Percentiles rank a stretch among this genome's conserved stretches.
These are phyloP conservation scores for Apiospora aurea DNA, from an alignment of 2,329 filamentous ascomycete genomes.

Conservation along the genomic window DNA sequence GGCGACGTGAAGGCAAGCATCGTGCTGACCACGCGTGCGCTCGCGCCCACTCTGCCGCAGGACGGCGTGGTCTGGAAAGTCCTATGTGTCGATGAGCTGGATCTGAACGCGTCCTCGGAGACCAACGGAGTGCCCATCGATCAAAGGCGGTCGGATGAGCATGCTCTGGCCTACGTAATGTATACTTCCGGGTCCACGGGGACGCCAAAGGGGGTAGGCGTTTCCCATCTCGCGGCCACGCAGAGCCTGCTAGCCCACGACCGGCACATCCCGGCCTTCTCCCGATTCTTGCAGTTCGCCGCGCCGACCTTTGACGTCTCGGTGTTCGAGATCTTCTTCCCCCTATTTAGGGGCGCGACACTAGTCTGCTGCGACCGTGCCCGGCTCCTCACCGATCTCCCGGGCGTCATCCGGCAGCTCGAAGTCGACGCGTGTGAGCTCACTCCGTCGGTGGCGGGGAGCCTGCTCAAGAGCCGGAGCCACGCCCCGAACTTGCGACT, in stretches of 20 bases:
- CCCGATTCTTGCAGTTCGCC: conserved; percentile 88
- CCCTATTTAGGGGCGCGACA: conserved; percentile 75
- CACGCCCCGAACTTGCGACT: conserved; percentile 73
- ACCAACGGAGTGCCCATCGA: background rate
- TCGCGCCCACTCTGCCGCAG: conserved; percentile 51
- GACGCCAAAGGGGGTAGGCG: conserved; percentile 83
- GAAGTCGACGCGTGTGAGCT: conserved; percentile 85
- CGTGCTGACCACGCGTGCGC: conserved; percentile 67
- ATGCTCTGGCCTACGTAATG: conserved; percentile 82
- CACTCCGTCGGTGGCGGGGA: conserved; percentile 86
- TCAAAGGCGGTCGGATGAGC: conserved; percentile 30
- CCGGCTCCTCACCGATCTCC: conserved; percentile 77
- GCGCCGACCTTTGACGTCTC: conserved; percentile 94
- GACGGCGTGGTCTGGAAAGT: conserved; percentile 22
- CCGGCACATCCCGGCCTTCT: conserved; percentile 76
- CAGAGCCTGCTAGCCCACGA: conserved; percentile 87
- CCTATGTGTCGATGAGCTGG: conserved; percentile 24
- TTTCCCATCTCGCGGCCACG: conserved; percentile 81
- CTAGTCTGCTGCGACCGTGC: conserved; percentile 74
- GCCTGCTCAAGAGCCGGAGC: conserved; percentile 71
- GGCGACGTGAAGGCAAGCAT: conserved; percentile 76
- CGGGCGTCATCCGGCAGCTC: conserved; percentile 68
- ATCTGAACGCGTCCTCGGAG: background rate
- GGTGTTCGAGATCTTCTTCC: conserved; percentile 94
- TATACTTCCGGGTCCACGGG: conserved; percentile 94